Evolutionary conservation across 768 basidiomycete species (phyloP).

Genomic region (Tylopilus vinaceipallidus): DNA sequence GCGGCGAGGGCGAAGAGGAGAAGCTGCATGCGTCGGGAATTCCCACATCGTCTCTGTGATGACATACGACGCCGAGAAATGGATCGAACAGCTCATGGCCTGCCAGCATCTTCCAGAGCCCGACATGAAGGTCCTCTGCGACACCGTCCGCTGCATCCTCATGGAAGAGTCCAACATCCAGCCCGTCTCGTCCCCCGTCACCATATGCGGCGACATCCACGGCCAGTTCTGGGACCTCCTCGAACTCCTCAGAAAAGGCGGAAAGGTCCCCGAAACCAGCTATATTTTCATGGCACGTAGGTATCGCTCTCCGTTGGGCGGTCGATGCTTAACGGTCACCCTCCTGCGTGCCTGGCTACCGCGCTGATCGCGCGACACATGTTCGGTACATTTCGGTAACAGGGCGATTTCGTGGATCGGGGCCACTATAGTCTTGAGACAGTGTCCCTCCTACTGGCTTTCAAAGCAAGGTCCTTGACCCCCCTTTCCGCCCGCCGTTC

Average conservation of each 20-base stretch:
- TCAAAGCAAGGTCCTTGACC: conserved; percentile 76
- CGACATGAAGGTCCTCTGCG: conserved; percentile 92
- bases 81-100: conserved; percentile 84
- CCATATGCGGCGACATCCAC: conserved; percentile 94
- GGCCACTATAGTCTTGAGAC: conserved; percentile 97
- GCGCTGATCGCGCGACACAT: background rate
- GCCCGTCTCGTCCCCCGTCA: conserved; percentile 92
- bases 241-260: conserved; percentile 84
- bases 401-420: conserved; percentile 98
- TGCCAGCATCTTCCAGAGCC: conserved; percentile 88
- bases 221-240: conserved; percentile 98
- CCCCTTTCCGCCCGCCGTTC: background rate
- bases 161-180: conserved; percentile 98
- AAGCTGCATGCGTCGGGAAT: conserved; percentile 4
- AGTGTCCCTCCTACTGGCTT: conserved; percentile 79
- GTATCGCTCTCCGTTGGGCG: conserved; percentile 33
- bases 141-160: conserved; percentile 81
- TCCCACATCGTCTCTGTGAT: conserved; percentile 26
- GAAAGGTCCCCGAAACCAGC: conserved; percentile 81
- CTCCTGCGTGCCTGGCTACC: background rate
- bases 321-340: conserved; percentile 27
- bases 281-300: conserved; percentile 95
- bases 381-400: background rate
- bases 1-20: conserved; percentile 17
- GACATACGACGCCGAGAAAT: conserved; percentile 62